Evolutionary conservation across 2,329 filamentous ascomycete species (phyloP).

Genomic region (Dothiorella sarmentorum): DNA sequence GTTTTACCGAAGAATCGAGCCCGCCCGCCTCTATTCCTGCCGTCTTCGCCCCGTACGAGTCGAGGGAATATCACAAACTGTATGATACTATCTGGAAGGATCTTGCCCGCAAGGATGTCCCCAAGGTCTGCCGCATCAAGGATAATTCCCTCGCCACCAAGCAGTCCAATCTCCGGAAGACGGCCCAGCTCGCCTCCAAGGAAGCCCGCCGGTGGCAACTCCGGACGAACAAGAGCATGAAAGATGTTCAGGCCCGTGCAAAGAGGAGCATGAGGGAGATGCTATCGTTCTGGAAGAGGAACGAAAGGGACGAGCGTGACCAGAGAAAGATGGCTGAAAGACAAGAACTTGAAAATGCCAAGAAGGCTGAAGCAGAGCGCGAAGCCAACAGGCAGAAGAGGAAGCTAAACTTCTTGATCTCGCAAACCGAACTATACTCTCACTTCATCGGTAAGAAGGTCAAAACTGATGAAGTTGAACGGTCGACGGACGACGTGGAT

Average conservation of each 20-base stretch:
- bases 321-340: conserved; percentile 89
- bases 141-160: conserved; percentile 81
- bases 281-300: conserved; percentile 99
- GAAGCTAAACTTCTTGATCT: conserved; percentile 99
- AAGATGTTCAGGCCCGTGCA: conserved; percentile 92
- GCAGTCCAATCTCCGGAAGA: conserved; percentile 95
- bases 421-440: conserved; percentile 96
- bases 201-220: conserved; percentile 97
- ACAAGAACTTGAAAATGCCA: conserved; percentile 93
- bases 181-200: conserved; percentile 91
- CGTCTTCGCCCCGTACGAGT: conserved; percentile 61
- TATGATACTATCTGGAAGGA: conserved; percentile 98
- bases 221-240: conserved; percentile 96
- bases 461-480: conserved; percentile 92
- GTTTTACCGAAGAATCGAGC: conserved; percentile 49
- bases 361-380: conserved; percentile 93
- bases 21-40: conserved; percentile 27
- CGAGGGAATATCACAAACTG: conserved; percentile 92
- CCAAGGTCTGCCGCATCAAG: conserved; percentile 87
- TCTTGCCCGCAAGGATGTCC: conserved; percentile 86
- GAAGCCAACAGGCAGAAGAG: conserved; percentile 96
- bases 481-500: conserved; percentile 75
- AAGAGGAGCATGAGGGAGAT: conserved; percentile 99
- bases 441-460: conserved; percentile 99
- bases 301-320: conserved; percentile 95